Base-by-base conservation (phyloP, 2,329 filamentous ascomycete species). In the Scytalidium lignicola region DNA sequence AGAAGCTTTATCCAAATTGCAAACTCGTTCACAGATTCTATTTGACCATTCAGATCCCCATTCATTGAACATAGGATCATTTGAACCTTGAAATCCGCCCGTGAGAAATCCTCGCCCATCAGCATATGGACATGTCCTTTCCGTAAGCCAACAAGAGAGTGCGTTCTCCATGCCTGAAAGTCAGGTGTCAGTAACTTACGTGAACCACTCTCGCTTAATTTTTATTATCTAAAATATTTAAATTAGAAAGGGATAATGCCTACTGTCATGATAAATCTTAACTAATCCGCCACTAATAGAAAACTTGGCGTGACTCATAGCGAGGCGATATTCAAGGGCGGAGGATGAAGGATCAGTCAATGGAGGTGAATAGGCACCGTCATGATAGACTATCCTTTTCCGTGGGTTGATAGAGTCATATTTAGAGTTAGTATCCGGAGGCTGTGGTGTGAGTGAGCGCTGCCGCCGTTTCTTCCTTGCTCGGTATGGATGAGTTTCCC, bases 121-220 rank as follows among this genome's bases (percentile, higher is more conserved):
- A 53, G 65, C 65, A 55, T 78, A 78, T 1, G 76, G 76, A 47
- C 76, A 79, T 2, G 74, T 78, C 43, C 70, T 67, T 51, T 78
- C 75, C 0, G 74, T 76, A 17, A 78, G 55, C 76, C 76, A 79
- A 56, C 76, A 79, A 1, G 74, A 73, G 6, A 79, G 60, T 12
- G 71, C 74, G 55, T 76, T 72, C 53, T 79, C 75, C 53, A 78
- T 66, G 23, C 74, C 32, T 37, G n/a, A n/a, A 7, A n/a, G 40
- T 41, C n/a, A n/a, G n/a, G n/a, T n/a, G n/a, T n/a, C n/a, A n/a
- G n/a, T n/a, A n/a, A n/a, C n/a, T n/a, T n/a, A n/a, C n/a, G n/a
- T n/a, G n/a, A n/a, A n/a, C n/a, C n/a, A n/a, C n/a, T n/a, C n/a
- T n/a, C n/a, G n/a, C n/a, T n/a, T n/a, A n/a, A n/a, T n/a, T 26